Conservation (phyloP, 495 filamentous ascomycete species). For the Eremomyces bilateralis region DNA sequence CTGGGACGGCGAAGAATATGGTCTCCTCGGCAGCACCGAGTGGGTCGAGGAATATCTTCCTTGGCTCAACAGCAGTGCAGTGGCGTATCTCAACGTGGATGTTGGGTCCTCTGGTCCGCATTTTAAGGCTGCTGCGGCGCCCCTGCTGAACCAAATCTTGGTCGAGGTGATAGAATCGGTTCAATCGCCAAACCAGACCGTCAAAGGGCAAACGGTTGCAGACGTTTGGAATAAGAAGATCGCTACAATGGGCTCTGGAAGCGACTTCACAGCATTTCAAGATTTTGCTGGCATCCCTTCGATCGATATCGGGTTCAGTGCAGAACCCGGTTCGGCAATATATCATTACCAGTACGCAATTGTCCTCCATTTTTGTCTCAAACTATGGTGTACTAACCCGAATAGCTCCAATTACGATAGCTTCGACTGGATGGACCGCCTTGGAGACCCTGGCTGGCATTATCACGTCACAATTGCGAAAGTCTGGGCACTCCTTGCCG, state of each 20-base stretch:
- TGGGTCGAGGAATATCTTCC: conserved; percentile 71
- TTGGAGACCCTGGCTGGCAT: conserved; percentile 36
- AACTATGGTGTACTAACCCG: too few relatives aligned
- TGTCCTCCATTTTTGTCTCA: too few relatives aligned
- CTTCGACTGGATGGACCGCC: conserved; percentile 54
- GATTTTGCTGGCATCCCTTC: conserved; percentile 48
- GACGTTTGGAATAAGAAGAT: conserved; percentile 42
- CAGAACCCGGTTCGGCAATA: conserved; percentile 25
- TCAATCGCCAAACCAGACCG: conserved; percentile 53
- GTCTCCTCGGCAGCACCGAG: conserved; percentile 46
- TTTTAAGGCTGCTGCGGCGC: conserved; percentile 42
- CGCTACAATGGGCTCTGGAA: conserved; percentile 43
- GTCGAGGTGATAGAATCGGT: conserved; percentile 46
- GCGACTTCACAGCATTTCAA: conserved; percentile 56
- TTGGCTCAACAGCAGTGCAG: conserved; percentile 35
- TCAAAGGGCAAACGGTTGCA: conserved; percentile 36
- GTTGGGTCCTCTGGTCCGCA: conserved; percentile 31
- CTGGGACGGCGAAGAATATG: conserved; percentile 62
- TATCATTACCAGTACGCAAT: conserved; percentile 67
- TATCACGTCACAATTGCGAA: conserved; percentile 40
- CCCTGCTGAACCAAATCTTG: conserved; percentile 58
- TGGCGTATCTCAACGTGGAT: conserved; percentile 57
- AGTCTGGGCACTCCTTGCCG: conserved; percentile 27
- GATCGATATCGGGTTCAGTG: conserved; percentile 36
- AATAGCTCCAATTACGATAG: conserved; percentile 63